Evolutionary conservation across 345 rosid genomes (phyloP).

Genomic region (Atalantia buxifolia): DNA sequence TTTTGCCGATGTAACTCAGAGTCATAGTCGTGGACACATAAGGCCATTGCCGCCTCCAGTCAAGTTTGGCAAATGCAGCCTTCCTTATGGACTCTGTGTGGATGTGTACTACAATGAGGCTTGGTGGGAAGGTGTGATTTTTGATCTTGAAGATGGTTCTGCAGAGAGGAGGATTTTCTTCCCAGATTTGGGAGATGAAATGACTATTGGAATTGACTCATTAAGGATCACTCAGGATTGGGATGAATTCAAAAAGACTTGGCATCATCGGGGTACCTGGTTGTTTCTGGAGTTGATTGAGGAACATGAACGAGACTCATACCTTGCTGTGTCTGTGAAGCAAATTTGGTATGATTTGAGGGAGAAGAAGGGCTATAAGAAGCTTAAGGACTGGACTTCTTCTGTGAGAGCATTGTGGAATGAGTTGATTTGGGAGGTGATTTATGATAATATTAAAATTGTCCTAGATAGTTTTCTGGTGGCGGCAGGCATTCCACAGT

Average conservation of each 20-base stretch:
- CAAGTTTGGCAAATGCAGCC: constrained; percentile 20
- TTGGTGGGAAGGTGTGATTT: constrained; percentile 95
- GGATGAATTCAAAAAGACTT: constrained; percentile 46
- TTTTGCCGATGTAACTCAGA: constrained; percentile 5
- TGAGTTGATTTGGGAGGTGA: constrained; percentile 46
- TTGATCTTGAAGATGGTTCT: constrained; percentile 45
- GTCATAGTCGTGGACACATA: constrained; percentile 36
- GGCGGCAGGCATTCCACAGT: constrained; percentile 16
- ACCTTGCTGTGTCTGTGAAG: constrained; percentile 51
- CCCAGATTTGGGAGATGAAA: constrained; percentile 83
- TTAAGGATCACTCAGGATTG: constrained; percentile 72
- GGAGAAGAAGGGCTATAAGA: constrained; percentile 37
- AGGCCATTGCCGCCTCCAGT: constrained; percentile 59
- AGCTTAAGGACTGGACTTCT: constrained; percentile 59
- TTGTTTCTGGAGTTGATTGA: constrained; percentile 59
- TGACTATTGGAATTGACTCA: constrained; percentile 23
- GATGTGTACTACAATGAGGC: constrained; percentile 49
- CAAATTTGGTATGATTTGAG: constrained; percentile 82
- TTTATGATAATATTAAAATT: constrained; percentile 40
- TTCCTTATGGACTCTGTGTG: constrained; percentile 61
- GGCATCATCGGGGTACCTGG: constrained; percentile 72
- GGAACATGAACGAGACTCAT: constrained; percentile 30
- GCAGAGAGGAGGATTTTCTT: constrained; percentile 61
- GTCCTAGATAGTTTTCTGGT: constrained; percentile 22
- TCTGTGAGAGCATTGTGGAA: constrained; percentile 30